A percentile compares a stretch with the other conserved stretches of the same genome.
These are phyloP conservation scores for Solanum piurae DNA, from an alignment of 257 asterid genomes.

Conservation along the genomic window DNA sequence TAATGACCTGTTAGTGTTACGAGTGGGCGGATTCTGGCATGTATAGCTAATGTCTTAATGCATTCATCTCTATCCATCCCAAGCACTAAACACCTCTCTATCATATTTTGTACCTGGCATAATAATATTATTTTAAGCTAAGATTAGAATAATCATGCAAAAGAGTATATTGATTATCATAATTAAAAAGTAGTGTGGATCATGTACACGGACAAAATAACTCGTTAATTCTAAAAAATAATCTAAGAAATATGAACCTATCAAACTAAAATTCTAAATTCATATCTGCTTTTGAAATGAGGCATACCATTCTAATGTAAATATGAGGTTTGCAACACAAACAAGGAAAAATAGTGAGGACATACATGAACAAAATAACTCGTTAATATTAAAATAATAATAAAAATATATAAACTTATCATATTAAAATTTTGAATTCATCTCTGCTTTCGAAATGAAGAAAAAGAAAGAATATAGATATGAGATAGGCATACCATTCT, in stretches of 20 bases:
- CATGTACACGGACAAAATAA: background rate
- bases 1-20: conserved; percentile 41
- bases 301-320: conserved; percentile 46
- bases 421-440: no score
- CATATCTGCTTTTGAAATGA: background rate
- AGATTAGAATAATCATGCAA: background rate
- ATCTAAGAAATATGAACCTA: background rate
- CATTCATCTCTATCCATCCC: conserved; percentile 60
- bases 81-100: conserved; percentile 60
- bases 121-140: background rate
- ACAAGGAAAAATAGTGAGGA: conserved; percentile 25
- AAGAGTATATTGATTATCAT: background rate
- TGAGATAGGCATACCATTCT: conserved; percentile 29
- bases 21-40: conserved; percentile 43
- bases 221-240: no score
- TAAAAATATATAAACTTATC: no score
- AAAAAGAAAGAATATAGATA: background rate
- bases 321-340: conserved; percentile 59
- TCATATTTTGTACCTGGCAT: conserved; percentile 47
- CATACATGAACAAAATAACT: no score
- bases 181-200: background rate
- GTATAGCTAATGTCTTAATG: conserved; percentile 37
- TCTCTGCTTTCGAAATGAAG: background rate
- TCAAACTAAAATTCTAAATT: no score
- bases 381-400: no score